Evolutionary conservation across 495 filamentous ascomycete species (phyloP).

Genomic region (Hypoxylon subgilvum): DNA sequence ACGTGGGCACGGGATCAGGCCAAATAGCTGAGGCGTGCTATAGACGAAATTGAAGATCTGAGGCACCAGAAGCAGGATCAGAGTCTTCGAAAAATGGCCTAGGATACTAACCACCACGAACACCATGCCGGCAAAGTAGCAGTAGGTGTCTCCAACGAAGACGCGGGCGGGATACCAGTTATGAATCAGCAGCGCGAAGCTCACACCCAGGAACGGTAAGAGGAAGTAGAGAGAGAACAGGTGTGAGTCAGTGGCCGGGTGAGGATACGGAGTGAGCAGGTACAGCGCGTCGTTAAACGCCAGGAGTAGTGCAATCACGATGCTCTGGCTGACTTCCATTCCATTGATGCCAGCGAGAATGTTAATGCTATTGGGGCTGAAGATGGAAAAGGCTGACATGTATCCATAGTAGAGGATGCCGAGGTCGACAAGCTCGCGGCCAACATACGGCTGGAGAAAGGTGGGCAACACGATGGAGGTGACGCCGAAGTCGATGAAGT

Average conservation of each 20-base stretch:
- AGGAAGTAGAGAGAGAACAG: slow-evolving; percentile 94
- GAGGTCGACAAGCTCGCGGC: slow-evolving; percentile 79
- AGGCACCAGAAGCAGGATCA: slow-evolving; percentile 87
- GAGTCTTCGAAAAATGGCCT: slow-evolving; percentile 96
- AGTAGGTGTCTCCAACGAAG: slow-evolving; percentile 98
- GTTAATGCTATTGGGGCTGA: slow-evolving; percentile 98
- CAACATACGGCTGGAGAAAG: slow-evolving; percentile 80
- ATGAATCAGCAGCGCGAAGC: slow-evolving; percentile 81
- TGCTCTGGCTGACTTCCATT: slow-evolving; percentile 91
- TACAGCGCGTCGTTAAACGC: slow-evolving; percentile 83
- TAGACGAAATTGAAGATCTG: slow-evolving; percentile 98
- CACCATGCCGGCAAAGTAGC: slow-evolving; percentile 98
- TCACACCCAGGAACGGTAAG: slow-evolving; percentile 91
- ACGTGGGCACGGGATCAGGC: slow-evolving; percentile 85
- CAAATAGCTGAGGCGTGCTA: slow-evolving; percentile 87
- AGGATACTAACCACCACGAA: slow-evolving; percentile 96
- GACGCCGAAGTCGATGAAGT: slow-evolving; percentile 95
- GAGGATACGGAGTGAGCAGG: slow-evolving; percentile 78
- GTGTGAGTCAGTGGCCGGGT: slow-evolving; percentile 94
- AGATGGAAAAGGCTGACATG: slow-evolving; percentile 94
- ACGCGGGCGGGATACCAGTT: slow-evolving; percentile 97
- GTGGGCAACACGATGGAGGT: slow-evolving; percentile 91
- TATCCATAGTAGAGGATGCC: slow-evolving; percentile 93
- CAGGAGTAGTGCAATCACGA: slow-evolving; percentile 85
- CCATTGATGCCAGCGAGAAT: slow-evolving; percentile 98